A percentile compares a stretch with the other conserved stretches of the same genome.
Conservation (phyloP, 139 green algal species). For the Cymbomonas tetramitiformis region DNA sequence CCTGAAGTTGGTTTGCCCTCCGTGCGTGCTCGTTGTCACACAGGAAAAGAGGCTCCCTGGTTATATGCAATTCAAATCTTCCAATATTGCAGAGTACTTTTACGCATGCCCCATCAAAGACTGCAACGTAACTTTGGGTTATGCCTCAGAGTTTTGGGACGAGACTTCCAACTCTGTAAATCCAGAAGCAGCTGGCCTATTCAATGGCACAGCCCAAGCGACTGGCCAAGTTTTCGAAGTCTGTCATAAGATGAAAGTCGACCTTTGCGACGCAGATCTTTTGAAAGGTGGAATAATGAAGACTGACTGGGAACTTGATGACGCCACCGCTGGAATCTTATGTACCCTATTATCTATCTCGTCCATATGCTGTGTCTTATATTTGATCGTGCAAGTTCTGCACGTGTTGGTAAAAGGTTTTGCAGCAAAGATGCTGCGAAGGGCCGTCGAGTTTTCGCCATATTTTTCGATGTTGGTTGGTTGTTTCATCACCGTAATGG, state of each 20-base stretch:
- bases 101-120: too few species aligned
- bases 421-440: background rate
- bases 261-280: background rate
- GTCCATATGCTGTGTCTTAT: background rate
- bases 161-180: background rate
- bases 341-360: background rate
- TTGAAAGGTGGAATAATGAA: background rate
- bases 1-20: too few species aligned
- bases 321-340: background rate
- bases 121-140: too few species aligned
- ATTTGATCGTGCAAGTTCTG: constrained; percentile 1
- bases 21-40: too few species aligned
- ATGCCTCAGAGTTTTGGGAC: background rate
- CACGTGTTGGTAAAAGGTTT: background rate
- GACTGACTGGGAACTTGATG: background rate
- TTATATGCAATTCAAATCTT: too few species aligned
- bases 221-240: too few species aligned
- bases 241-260: background rate
- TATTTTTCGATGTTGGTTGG: background rate
- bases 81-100: too few species aligned
- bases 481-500: background rate
- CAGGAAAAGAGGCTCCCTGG: too few species aligned
- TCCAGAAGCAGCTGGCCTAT: too few species aligned
- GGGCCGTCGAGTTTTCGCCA: background rate
- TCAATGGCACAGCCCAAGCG: too few species aligned